Conservation (phyloP, 2,329 filamentous ascomycete genomes). For the Sodiomyces alkalinus region DNA sequence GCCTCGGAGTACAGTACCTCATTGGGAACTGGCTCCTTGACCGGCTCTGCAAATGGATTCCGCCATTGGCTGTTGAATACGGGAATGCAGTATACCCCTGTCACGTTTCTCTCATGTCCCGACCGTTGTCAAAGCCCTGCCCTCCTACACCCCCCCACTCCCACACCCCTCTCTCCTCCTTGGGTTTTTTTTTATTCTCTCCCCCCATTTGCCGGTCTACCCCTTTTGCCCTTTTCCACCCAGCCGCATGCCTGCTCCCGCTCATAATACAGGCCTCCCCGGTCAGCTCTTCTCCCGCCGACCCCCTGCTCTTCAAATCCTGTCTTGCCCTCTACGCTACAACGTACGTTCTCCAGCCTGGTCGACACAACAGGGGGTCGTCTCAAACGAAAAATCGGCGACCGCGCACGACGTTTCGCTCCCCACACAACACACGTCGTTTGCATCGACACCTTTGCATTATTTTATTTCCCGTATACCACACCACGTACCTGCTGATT, state of each 20-base stretch:
- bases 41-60: conserved; percentile 18
- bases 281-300: not conserved
- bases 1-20: conserved; percentile 29
- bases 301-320: not conserved
- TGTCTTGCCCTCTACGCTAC: not conserved
- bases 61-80: conserved; percentile 38
- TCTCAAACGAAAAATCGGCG: not conserved
- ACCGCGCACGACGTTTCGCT: too few relatives aligned
- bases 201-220: too few relatives aligned
- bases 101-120: conserved; percentile 34
- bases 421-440: too few relatives aligned
- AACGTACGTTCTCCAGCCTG: not conserved
- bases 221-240: not conserved
- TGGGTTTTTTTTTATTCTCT: too few relatives aligned
- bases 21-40: conserved; percentile 34
- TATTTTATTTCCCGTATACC: too few relatives aligned
- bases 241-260: not conserved
- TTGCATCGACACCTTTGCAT: too few relatives aligned
- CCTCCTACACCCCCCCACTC: too few relatives aligned
- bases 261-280: conserved; percentile 1
- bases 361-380: too few relatives aligned
- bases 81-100: conserved; percentile 30
- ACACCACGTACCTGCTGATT: too few relatives aligned
- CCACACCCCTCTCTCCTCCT: too few relatives aligned
- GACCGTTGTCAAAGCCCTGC: too few relatives aligned